Base-by-base conservation (phyloP, 1,284 basidiomycete genomes). In the Lignosus rhinocerotis region DNA sequence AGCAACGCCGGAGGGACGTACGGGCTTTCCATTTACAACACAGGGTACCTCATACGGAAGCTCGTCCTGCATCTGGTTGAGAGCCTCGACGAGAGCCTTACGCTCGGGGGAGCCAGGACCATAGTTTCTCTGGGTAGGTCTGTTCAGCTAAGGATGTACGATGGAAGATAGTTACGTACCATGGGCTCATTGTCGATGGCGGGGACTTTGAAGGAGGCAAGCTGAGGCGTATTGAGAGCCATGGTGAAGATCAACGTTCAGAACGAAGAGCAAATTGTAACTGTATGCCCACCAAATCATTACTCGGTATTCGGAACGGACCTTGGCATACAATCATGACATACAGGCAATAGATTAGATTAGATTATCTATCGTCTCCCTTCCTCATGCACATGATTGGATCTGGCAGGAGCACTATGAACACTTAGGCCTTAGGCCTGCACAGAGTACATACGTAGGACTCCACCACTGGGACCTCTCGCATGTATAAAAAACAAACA, bases 11-110 rank as follows among this genome's bases (percentile, higher is more conserved):
- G 36, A 30, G 17, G 16, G 34, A 74, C 88, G 66, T 64, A 94
- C 93, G 68, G 86, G 83, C 75, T 93, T 88, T 59, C 97, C 96
- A 70, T 98, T 93, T 69, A 99, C 84, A 65, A 99, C 81, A 70
- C 91, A 91, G 21, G 96, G 96, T 1, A 99, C 92, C 70, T 97
- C 91, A 72, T 94, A 93, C 3, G 95, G 95, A 4, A 90, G 80
- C 64, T 88, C 78, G 63, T 89, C 82, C 72, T 93, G 82, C 87
- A 98, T 91, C 78, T 93, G 81, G 36, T 78, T 74, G 66, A 99
- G 73, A 11, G 93, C 92, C 44, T 83, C 86, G 69, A 92, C 79
- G 53, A 99, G 80, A 19, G 80, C 89, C 47, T 77, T 76, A 57
- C 97, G 86, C 73, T 98, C 95, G 8, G 82, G 72, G 1, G 94